Conservation (phyloP, 1,284 basidiomycete genomes). For the Naganishia sp. region DNA sequence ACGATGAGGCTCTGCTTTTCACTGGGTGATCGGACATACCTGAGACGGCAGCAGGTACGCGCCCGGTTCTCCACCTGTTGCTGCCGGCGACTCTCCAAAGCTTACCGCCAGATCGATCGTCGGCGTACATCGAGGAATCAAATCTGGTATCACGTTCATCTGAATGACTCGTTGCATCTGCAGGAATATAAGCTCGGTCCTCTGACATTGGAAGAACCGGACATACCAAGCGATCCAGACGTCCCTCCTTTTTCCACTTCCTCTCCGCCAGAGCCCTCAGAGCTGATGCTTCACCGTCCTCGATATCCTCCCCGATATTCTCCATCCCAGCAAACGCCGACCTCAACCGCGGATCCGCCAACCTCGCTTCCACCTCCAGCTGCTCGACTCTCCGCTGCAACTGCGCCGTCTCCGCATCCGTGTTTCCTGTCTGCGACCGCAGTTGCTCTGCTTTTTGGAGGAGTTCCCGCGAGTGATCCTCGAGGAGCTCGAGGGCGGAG, state of each 20-base stretch:
- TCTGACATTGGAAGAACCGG: neutral
- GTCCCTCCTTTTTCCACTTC: constrained; percentile 79
- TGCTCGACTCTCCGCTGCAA: constrained; percentile 26
- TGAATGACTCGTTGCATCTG: constrained; percentile 89
- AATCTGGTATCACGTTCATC: constrained; percentile 87
- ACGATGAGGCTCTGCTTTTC: neutral
- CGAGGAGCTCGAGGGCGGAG: constrained; percentile 46
- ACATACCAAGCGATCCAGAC: constrained; percentile 75
- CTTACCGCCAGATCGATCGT: constrained; percentile 56
- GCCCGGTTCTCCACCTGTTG: constrained; percentile 37
- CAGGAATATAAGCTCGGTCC: neutral
- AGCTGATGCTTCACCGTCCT: constrained; percentile 51
- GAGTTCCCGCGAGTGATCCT: constrained; percentile 12
- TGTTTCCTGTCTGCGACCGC: constrained; percentile 6
- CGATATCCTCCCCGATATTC: constrained; percentile 50
- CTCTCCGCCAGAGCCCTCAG: constrained; percentile 80
- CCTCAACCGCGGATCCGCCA: constrained; percentile 48
- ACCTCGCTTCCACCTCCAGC: constrained; percentile 45
- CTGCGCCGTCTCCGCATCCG: constrained; percentile 3
- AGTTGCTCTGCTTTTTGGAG: constrained; percentile 11
- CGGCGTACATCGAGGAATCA: constrained; percentile 72
- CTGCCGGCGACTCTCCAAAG: constrained; percentile 51
- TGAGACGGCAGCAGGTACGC: constrained; percentile 33
- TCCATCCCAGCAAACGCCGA: constrained; percentile 37
- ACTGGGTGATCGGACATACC: constrained; percentile 12